phyloP scores from a whole-genome alignment of 441 rosid genomes.

The California macrophylla region DNA sequence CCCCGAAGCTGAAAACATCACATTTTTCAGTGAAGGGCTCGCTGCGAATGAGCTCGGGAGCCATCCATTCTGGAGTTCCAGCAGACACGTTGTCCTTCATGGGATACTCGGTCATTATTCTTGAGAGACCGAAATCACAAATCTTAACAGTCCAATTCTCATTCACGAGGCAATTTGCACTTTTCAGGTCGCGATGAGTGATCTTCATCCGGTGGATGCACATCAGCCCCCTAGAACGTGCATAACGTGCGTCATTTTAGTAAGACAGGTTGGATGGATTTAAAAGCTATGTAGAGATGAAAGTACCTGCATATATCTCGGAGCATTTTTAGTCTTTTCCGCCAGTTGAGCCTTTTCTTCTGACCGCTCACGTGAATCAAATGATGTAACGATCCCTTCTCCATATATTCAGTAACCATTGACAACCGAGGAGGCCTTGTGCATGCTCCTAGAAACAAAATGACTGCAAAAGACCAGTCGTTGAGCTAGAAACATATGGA shows the following conservation, averaged over 20 bases:
- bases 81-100: slow-evolving; percentile 73
- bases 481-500: slow-evolving; percentile 5
- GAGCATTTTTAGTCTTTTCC: slow-evolving; percentile 77
- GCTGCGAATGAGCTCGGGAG: slow-evolving; percentile 87
- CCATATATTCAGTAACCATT: slow-evolving; percentile 96
- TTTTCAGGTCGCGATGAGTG: slow-evolving; percentile 82
- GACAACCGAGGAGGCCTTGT: slow-evolving; percentile 84
- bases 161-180: slow-evolving; percentile 86
- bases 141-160: slow-evolving; percentile 78
- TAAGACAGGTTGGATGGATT: not conserved
- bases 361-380: slow-evolving; percentile 85
- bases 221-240: slow-evolving; percentile 60
- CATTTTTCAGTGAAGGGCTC: slow-evolving; percentile 89
- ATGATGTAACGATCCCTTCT: slow-evolving; percentile 81
- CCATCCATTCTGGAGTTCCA: slow-evolving; percentile 99
- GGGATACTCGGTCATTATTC: slow-evolving; percentile 53
- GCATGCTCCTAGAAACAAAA: slow-evolving; percentile 95
- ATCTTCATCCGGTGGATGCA: slow-evolving; percentile 94
- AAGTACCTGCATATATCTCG: slow-evolving; percentile 91
- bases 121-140: slow-evolving; percentile 89
- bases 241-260: not conserved
- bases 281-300: slow-evolving; percentile 1
- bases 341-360: slow-evolving; percentile 84
- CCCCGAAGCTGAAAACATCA: slow-evolving; percentile 88
- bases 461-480: slow-evolving; percentile 46